These are phyloP conservation scores for Boletus sp. DNA, from an alignment of 768 basidiomycete species.

Conservation along the genomic window DNA sequence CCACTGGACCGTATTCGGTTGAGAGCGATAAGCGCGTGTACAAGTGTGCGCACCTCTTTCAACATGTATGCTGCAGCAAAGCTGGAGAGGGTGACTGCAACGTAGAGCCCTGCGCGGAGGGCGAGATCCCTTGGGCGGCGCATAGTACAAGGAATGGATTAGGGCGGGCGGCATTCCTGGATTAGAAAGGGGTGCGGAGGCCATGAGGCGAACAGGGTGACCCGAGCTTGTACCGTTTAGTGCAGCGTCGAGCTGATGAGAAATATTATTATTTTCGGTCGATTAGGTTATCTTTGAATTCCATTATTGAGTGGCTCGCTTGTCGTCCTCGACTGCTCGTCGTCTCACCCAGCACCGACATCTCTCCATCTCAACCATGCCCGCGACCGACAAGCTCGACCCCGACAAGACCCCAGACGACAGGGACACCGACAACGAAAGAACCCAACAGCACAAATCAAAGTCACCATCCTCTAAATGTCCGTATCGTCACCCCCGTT, in stretches of 20 bases:
- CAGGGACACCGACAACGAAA: constrained; percentile 25
- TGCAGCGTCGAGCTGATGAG: neutral
- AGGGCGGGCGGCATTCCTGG: neutral
- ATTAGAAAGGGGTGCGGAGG: neutral
- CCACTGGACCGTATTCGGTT: constrained; percentile 8
- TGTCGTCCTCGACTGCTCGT: neutral
- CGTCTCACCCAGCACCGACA: neutral
- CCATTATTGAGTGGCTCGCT: neutral
- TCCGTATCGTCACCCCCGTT: constrained; percentile 13
- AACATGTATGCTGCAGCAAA: constrained; percentile 22
- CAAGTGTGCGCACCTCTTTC: constrained; percentile 7
- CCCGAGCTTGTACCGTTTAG: neutral
- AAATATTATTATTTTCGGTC: neutral
- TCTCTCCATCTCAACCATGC: constrained; percentile 3
- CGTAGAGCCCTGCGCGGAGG: constrained; percentile 4
- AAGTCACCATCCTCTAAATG: constrained; percentile 34
- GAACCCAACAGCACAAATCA: constrained; percentile 11
- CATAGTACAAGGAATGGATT: neutral
- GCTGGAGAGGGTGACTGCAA: constrained; percentile 15
- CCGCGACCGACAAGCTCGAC: constrained; percentile 23
- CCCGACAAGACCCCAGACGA: constrained; percentile 14
- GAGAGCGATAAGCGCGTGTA: neutral
- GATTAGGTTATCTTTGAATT: constrained; percentile 2
- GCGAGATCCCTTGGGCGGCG: constrained; percentile 7
- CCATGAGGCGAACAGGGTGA: neutral